A percentile compares a stretch with the other conserved stretches of the same genome.
Evolutionary conservation across 1,284 basidiomycete species (phyloP).

Genomic region (Cutaneotrichosporon cyanovorans): DNA sequence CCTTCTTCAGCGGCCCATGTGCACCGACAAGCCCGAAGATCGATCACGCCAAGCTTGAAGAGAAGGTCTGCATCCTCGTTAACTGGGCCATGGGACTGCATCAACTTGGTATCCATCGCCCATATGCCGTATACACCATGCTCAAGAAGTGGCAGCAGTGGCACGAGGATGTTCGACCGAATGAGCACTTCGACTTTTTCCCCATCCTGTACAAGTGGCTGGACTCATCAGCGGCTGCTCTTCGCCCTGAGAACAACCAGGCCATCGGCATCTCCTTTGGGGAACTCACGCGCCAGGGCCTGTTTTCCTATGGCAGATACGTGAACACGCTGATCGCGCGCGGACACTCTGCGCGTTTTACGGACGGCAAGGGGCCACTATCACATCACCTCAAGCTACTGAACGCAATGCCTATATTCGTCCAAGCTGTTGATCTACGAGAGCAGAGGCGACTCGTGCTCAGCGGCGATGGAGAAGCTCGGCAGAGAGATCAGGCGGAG

Average conservation of each 20-base stretch:
- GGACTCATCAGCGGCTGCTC: constrained; percentile 59
- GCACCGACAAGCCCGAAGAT: constrained; percentile 44
- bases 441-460: constrained; percentile 37
- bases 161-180: constrained; percentile 21
- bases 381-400: constrained; percentile 38
- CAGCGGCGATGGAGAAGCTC: constrained; percentile 31
- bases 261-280: constrained; percentile 68
- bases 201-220: constrained; percentile 70
- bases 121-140: constrained; percentile 69
- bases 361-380: constrained; percentile 4
- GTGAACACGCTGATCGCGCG: constrained; percentile 76
- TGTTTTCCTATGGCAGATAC: constrained; percentile 79
- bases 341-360: constrained; percentile 47
- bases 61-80: constrained; percentile 69
- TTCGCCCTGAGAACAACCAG: constrained; percentile 54
- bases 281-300: constrained; percentile 62
- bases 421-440: constrained; percentile 34
- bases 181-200: constrained; percentile 35
- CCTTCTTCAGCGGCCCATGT: constrained; percentile 53
- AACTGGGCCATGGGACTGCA: constrained; percentile 79
- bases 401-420: constrained; percentile 40
- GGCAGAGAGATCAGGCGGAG: constrained; percentile 24
- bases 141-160: constrained; percentile 61
- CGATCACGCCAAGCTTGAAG: constrained; percentile 42
- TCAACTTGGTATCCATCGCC: constrained; percentile 76